A percentile compares a stretch with the other conserved stretches of the same genome.
These are phyloP conservation scores for Pestalotiopsis sp. DNA, from an alignment of 2,329 filamentous ascomycete genomes.

Conservation along the genomic window DNA sequence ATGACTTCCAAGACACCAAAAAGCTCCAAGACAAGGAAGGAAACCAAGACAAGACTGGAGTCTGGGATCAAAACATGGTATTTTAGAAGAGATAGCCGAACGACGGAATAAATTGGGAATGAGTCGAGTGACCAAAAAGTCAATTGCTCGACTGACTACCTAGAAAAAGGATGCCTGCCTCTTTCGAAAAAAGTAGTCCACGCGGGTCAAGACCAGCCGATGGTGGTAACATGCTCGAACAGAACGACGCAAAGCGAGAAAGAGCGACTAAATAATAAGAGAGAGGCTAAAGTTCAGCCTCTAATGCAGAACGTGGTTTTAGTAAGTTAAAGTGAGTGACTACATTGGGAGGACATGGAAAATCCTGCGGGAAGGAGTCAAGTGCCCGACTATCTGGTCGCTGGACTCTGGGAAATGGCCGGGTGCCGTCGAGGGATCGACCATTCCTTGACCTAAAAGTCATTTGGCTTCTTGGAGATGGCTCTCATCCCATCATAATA, in stretches of 20 bases:
- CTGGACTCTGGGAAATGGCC: not conserved
- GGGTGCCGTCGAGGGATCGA: not conserved
- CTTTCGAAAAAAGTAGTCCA: constrained; percentile 3
- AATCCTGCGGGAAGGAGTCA: constrained; percentile 1
- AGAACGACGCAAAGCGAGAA: constrained; percentile 10
- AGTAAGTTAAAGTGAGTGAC: constrained; percentile 1
- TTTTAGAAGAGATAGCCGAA: constrained; percentile 26
- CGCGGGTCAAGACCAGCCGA: constrained; percentile 8
- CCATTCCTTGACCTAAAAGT: not conserved
- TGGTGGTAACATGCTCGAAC: constrained; percentile 13
- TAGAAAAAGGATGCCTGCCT: constrained; percentile 8
- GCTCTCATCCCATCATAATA: not conserved
- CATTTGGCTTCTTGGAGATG: not conserved
- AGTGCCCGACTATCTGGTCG: not conserved
- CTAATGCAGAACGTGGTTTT: constrained; percentile 2
- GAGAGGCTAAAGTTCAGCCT: constrained; percentile 16
- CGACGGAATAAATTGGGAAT: constrained; percentile 26
- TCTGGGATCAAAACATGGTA: constrained; percentile 44
- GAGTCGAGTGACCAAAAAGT: constrained; percentile 18
- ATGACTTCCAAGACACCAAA: constrained; percentile 49
- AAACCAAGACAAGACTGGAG: constrained; percentile 26
- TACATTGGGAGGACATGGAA: not conserved
- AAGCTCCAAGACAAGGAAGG: constrained; percentile 28
- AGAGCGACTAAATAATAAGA: constrained; percentile 6
- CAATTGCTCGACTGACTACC: constrained; percentile 2